A percentile compares a stretch with the other conserved stretches of the same genome.
phyloP scores from a whole-genome alignment of 352 stramenopile genomes.

The Sclerospora graminicola region DNA sequence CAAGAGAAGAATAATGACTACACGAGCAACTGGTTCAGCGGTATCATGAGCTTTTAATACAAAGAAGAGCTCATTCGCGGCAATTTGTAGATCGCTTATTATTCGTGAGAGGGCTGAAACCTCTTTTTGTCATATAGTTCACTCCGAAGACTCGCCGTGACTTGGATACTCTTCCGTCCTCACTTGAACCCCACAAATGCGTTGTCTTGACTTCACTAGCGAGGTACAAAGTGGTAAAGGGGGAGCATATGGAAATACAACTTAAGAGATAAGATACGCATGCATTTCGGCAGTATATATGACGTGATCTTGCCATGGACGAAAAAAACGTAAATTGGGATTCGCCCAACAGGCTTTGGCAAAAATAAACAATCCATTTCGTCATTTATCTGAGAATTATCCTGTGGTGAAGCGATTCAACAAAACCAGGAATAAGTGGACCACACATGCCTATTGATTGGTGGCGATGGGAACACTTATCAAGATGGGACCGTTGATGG shows the following conservation, averaged over 20 bases:
- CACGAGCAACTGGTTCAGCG: constrained; percentile 16
- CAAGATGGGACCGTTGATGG: too few species aligned
- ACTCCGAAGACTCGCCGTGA: constrained; percentile 25
- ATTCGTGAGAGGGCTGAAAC: constrained; percentile 42
- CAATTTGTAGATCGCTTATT: constrained; percentile 37
- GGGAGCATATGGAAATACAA: constrained; percentile 56
- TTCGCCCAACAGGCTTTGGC: constrained; percentile 34
- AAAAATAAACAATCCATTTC: constrained; percentile 44
- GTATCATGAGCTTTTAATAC: constrained; percentile 21
- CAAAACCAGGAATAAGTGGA: too few species aligned
- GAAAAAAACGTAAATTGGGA: constrained; percentile 45
- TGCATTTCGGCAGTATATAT: constrained; percentile 52
- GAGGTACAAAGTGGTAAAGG: constrained; percentile 17
- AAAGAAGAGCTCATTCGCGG: constrained; percentile 69
- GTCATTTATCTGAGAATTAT: constrained; percentile 25
- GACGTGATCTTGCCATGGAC: constrained; percentile 47
- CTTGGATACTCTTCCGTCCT: constrained; percentile 23
- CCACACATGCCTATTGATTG: too few species aligned
- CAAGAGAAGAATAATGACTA: too few species aligned
- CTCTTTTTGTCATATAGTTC: constrained; percentile 50
- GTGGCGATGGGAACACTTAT: too few species aligned
- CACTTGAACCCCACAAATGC: constrained; percentile 7
- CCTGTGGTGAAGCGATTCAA: too few species aligned
- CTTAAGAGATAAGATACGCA: constrained; percentile 44
- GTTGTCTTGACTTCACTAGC: neutral